These are phyloP conservation scores for Flammula alnicola DNA, from an alignment of 1,284 basidiomycete genomes.

Conservation along the genomic window DNA sequence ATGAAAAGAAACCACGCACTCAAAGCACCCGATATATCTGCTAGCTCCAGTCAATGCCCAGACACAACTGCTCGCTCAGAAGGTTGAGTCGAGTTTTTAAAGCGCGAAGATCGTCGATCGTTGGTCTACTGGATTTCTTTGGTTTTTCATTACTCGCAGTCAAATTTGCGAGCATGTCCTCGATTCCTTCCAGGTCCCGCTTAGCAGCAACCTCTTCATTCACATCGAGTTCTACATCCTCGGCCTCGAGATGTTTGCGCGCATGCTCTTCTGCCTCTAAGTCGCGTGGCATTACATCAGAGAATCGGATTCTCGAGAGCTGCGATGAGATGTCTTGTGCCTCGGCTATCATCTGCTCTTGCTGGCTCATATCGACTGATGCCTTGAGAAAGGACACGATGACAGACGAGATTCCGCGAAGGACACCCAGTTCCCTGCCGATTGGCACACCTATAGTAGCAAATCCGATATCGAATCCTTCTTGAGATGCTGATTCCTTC, in stretches of 20 bases:
- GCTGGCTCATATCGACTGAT: conserved; percentile 13
- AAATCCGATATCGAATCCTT: conserved; percentile 84
- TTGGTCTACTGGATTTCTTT: conserved; percentile 36
- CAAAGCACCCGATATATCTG: too few species aligned
- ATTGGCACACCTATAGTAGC: conserved; percentile 71
- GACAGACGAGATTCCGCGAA: conserved; percentile 71
- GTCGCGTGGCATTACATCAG: conserved; percentile 72
- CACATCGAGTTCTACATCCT: conserved; percentile 39
- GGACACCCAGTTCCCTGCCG: conserved; percentile 71
- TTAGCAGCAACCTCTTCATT: conserved; percentile 51
- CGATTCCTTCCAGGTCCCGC: conserved; percentile 54
- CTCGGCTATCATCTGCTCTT: conserved; percentile 38
- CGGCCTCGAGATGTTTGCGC: conserved; percentile 56
- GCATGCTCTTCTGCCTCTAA: conserved; percentile 75
- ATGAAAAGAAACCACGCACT: too few species aligned
- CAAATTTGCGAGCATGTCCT: conserved; percentile 57
- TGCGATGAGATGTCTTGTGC: conserved; percentile 53
- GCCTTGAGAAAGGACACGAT: conserved; percentile 56
- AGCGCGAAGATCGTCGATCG: conserved; percentile 45
- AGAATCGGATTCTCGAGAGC: conserved; percentile 64
- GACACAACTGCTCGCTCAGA: conserved; percentile 37
- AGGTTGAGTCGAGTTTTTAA: conserved; percentile 45
- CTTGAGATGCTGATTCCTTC: conserved; percentile 79
- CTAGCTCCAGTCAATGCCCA: conserved; percentile 32
- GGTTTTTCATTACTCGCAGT: conserved; percentile 35